Evolutionary conservation across 768 basidiomycete genomes (phyloP), one percentile per base, ranked within the genome.

Genomic region (Boletales sp.): DNA sequence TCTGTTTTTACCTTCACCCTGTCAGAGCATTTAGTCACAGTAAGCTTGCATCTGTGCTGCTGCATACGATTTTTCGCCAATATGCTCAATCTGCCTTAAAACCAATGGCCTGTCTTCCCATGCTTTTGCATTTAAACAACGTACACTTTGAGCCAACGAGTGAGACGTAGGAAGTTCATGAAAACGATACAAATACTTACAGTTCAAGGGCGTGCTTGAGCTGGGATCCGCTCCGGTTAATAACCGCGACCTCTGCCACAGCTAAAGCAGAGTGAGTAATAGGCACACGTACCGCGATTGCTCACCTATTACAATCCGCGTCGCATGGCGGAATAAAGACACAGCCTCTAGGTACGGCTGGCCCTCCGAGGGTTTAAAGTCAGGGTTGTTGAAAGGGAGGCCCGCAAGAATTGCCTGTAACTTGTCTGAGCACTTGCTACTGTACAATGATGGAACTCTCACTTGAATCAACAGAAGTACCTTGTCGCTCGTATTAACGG

Each of bases 71-170:
- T 91, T 92, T 62, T 93, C 90, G 30, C 94, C 95, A 37, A 98
- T 84, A n/a, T 84, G 81, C 31, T 89, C 84, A 43, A 98, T 77
- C 65, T 98, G 95, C 13, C 87, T 79, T 47, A 98, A 77, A 8
- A 95, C 86, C 13, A 84, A 72, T 5, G 92, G 83, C 17, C 89
- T 74, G 59, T 93, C 87, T 59, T 97, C 94, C 95, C 95, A 98
- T 38, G 91, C 86, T 58, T 86, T 92, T 5, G 90, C 90, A 45
- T 74, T 78, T 34, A 97, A 61, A 56, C 84, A 87, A 11, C 94
- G 84, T 21, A 86, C 67, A 27, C 92, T 91, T 41, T 40, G 21
- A n/a, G 29, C 13, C 15, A 35, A 40, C 27, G 12, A 4, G 24
- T 56, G 32, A 62, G 40, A 18, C n/a, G 30, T 13, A 39, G 24